Evolutionary conservation across 2,329 filamentous ascomycete species (phyloP).

Genomic region (Fusarium piperis): DNA sequence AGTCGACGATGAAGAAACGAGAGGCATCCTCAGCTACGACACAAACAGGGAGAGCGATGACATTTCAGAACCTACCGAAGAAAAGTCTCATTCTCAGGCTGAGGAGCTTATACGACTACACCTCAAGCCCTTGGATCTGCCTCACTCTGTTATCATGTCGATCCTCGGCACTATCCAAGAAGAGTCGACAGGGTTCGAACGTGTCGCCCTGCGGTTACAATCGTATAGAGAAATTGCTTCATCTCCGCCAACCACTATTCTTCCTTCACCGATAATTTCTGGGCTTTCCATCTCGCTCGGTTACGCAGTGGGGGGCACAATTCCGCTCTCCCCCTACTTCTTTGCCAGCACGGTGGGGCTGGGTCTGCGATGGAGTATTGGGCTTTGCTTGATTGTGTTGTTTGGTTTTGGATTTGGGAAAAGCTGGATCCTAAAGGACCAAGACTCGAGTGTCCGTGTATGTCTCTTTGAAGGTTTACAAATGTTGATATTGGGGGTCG

Average conservation of each 20-base stretch:
- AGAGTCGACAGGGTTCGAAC: slow-evolving; percentile 45
- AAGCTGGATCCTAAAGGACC: slow-evolving; percentile 51
- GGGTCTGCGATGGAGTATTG: slow-evolving; percentile 63
- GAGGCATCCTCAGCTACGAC: slow-evolving; percentile 41
- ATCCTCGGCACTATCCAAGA: slow-evolving; percentile 41
- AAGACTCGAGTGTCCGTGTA: slow-evolving; percentile 6
- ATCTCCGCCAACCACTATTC: background rate
- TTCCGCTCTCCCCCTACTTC: slow-evolving; percentile 71
- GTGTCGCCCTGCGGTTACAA: slow-evolving; percentile 33
- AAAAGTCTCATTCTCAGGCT: slow-evolving; percentile 4
- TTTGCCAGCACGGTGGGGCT: slow-evolving; percentile 53
- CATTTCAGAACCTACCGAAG: slow-evolving; percentile 9
- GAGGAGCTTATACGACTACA: slow-evolving; percentile 46
- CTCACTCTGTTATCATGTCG: slow-evolving; percentile 25
- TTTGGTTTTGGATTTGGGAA: slow-evolving; percentile 68
- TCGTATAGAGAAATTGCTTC: slow-evolving; percentile 14
- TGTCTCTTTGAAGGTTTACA: slow-evolving; percentile 46
- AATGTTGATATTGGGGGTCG: slow-evolving; percentile 48
- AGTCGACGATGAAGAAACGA: slow-evolving; percentile 34
- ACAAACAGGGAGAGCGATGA: slow-evolving; percentile 18
- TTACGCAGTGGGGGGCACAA: slow-evolving; percentile 70
- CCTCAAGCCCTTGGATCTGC: slow-evolving; percentile 46
- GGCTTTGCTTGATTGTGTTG: slow-evolving; percentile 62
- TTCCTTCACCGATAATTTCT: slow-evolving; percentile 54
- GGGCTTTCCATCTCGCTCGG: slow-evolving; percentile 69